phyloP scores from a whole-genome alignment of 805 yeast species.

The Teunomyces stri region DNA sequence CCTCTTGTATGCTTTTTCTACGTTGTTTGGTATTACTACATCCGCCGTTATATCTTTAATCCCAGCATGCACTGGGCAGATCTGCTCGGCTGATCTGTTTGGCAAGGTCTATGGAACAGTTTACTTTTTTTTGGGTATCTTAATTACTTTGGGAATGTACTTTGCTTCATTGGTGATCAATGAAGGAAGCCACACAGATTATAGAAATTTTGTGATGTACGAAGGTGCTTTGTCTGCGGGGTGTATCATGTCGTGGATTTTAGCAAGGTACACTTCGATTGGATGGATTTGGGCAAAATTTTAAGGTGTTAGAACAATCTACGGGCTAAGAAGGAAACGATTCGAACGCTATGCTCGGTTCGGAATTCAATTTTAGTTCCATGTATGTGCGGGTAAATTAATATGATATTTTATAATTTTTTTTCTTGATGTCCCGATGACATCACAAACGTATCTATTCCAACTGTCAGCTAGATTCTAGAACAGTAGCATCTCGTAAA shows the following conservation, averaged over 20 bases:
- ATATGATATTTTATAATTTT: too few species aligned
- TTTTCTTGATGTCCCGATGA: too few species aligned
- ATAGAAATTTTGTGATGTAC: slow-evolving; percentile 44
- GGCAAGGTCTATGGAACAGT: slow-evolving; percentile 57
- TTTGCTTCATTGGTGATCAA: slow-evolving; percentile 26
- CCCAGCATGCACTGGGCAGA: slow-evolving; percentile 59
- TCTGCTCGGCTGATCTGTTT: slow-evolving; percentile 52
- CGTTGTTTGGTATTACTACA: slow-evolving; percentile 53
- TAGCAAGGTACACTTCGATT: slow-evolving; percentile 45
- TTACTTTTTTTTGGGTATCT: slow-evolving; percentile 36
- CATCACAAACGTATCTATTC: too few species aligned
- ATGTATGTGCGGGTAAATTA: too few species aligned
- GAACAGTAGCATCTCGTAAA: too few species aligned
- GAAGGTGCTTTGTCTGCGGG: slow-evolving; percentile 40
- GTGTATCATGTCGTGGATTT: slow-evolving; percentile 38
- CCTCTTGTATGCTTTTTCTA: slow-evolving; percentile 44
- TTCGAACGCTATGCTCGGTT: too few species aligned
- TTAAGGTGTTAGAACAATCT: slow-evolving; percentile 2
- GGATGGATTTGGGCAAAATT: slow-evolving; percentile 28
- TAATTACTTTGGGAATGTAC: slow-evolving; percentile 29
- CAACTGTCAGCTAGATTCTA: too few species aligned
- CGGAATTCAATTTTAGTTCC: too few species aligned
- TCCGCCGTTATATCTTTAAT: slow-evolving; percentile 56
- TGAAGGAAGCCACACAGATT: slow-evolving; percentile 25
- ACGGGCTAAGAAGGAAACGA: too few species aligned